Evolutionary conservation across 345 rosid genomes (phyloP).

Genomic region (Populus tremula): DNA sequence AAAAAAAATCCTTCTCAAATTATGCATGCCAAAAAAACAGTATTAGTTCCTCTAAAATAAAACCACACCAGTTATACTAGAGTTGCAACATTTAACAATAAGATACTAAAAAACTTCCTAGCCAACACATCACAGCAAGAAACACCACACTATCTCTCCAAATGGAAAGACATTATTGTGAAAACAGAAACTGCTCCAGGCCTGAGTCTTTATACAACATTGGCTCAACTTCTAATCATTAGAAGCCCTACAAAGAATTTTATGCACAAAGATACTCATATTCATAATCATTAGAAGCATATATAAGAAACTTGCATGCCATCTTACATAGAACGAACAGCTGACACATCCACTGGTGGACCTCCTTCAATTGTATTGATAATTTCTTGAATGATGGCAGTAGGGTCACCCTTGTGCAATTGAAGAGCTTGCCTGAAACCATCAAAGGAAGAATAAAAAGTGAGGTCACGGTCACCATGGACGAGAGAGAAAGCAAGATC

Average conservation of each 20-base stretch:
- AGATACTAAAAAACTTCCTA: not conserved
- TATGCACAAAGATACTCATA: not conserved
- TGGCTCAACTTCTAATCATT: slow-evolving; percentile 7
- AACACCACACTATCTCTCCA: not conserved
- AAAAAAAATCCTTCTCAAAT: not conserved
- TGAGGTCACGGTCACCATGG: not conserved
- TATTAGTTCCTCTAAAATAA: not conserved
- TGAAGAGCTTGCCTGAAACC: slow-evolving; percentile 90
- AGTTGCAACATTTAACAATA: not conserved
- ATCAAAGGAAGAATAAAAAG: slow-evolving; percentile 20
- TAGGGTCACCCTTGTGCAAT: slow-evolving; percentile 66
- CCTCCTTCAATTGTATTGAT: slow-evolving; percentile 94
- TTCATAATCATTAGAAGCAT: not conserved
- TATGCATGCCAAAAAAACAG: not conserved
- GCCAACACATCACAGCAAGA: not conserved
- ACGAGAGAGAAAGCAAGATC: not conserved
- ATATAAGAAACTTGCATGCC: not conserved
- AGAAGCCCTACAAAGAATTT: slow-evolving; percentile 2
- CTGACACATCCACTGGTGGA: slow-evolving; percentile 90
- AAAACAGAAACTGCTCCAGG: not conserved
- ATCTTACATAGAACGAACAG: slow-evolving; percentile 87
- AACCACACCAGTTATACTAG: not conserved
- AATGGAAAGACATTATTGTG: not conserved
- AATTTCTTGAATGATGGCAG: slow-evolving; percentile 72
- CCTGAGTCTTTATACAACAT: not conserved